phyloP scores from a whole-genome alignment of 176 grass and related monocot species.

The Thalia dealbata region DNA sequence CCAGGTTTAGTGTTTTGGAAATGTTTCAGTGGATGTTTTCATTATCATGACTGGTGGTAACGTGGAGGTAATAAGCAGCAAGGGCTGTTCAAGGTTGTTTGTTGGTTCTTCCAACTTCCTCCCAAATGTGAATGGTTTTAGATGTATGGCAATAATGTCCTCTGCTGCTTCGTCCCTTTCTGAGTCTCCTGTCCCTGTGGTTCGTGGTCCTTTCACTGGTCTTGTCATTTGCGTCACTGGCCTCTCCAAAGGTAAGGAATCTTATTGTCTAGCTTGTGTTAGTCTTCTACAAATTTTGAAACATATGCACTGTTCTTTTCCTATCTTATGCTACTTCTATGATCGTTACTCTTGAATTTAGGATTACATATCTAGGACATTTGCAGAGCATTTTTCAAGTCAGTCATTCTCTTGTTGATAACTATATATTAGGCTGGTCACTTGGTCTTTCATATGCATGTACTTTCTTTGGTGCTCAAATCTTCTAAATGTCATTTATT shows the following conservation, averaged over 20 bases:
- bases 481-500: not conserved
- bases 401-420: not conserved
- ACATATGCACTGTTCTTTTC: not conserved
- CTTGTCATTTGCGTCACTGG: conserved; percentile 87
- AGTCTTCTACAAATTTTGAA: not conserved
- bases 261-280: conserved; percentile 5
- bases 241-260: conserved; percentile 67
- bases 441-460: not conserved
- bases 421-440: not conserved
- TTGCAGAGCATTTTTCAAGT: not conserved
- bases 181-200: not conserved
- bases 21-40: conserved; percentile 20
- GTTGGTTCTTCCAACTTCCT: conserved; percentile 42
- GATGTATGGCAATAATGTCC: conserved; percentile 31
- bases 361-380: not conserved
- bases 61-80: conserved; percentile 70
- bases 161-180: conserved; percentile 33
- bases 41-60: conserved; percentile 45
- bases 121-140: conserved; percentile 33
- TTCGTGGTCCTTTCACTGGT: conserved; percentile 57
- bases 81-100: conserved; percentile 67
- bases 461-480: not conserved
- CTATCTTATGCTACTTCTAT: not conserved
- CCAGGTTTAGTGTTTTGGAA: not conserved
- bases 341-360: not conserved